Evolutionary conservation across 768 basidiomycete genomes (phyloP), one percentile per base, ranked within the genome.

Genomic region (Sarcomyxa edulis): DNA sequence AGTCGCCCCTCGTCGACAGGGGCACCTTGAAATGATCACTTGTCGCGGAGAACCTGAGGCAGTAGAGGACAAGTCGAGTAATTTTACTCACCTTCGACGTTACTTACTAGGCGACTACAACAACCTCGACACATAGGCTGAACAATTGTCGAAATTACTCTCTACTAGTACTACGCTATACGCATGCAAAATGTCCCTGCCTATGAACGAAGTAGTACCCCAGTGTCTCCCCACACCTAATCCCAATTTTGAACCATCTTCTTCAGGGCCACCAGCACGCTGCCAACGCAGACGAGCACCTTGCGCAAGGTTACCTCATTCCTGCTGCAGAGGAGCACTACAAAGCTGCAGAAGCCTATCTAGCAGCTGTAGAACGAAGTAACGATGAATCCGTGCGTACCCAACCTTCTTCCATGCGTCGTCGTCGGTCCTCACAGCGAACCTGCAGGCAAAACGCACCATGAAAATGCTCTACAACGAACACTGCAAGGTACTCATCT

Each of bases 211-310:
- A 25, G 76, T 77, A 52, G 64, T 61, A 55, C 18, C 8, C 27
- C 25, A 29, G 22, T 20, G 18, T 23, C 22, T 20, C 21, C 15
- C 26, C n/a, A n/a, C n/a, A n/a, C n/a, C n/a, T n/a, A n/a, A n/a
- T n/a, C n/a, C n/a, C n/a, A n/a, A n/a, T n/a, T n/a, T n/a, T n/a
- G n/a, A n/a, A n/a, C n/a, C 21, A 19, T 39, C 33, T 20, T 34
- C 29, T 35, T 16, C 55, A 90, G 86, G 87, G 88, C 15, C 84
- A 91, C 56, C 78, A 83, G 50, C 85, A 89, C 60, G 83, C 83
- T 37, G 79, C 81, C 11, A 84, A 83, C 50, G 87, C 86, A 24
- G 86, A 90, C 35, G 85, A 89, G 42, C 76, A 73, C 50, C 53
- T 72, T 31, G 68, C 66, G 9, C 72, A 76, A 42, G 88, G 88